phyloP scores from a whole-genome alignment of 2,329 filamentous ascomycete species.

The Paecilomyces niveus region DNA sequence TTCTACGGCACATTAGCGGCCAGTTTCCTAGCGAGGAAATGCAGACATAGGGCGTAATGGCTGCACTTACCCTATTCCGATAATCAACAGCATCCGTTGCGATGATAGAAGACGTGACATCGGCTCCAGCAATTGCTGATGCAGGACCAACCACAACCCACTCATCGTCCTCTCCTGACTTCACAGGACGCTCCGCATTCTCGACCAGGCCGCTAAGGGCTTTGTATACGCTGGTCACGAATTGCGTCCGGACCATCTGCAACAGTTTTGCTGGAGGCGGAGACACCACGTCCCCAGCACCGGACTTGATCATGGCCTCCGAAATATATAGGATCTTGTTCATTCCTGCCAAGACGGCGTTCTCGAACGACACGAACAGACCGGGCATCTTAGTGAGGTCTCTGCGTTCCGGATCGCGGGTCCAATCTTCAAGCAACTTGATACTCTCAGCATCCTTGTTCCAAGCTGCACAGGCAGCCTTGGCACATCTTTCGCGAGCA shows the following conservation, averaged over 20 bases:
- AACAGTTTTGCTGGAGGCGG: constrained; percentile 81
- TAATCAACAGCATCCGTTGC: constrained; percentile 47
- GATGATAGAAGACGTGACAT: constrained; percentile 33
- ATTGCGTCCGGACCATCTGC: constrained; percentile 84
- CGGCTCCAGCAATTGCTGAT: constrained; percentile 19
- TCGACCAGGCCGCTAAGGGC: constrained; percentile 93
- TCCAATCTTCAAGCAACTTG: constrained; percentile 91
- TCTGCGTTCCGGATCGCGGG: constrained; percentile 68
- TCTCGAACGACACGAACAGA: constrained; percentile 79
- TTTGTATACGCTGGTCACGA: constrained; percentile 90
- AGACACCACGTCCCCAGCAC: constrained; percentile 68
- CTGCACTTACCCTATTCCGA: constrained; percentile 42
- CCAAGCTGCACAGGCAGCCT: constrained; percentile 84
- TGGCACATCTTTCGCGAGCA: constrained; percentile 76
- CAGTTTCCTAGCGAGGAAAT: neutral
- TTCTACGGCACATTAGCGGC: constrained; percentile 50
- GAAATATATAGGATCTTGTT: constrained; percentile 94
- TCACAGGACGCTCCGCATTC: constrained; percentile 75
- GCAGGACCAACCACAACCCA: constrained; percentile 42
- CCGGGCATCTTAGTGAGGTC: constrained; percentile 89
- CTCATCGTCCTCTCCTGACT: constrained; percentile 50
- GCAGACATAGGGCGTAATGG: constrained; percentile 2
- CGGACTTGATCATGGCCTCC: constrained; percentile 70
- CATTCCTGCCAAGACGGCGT: constrained; percentile 72
- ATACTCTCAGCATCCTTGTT: constrained; percentile 88